Percentiles rank a stretch among this genome's conserved stretches.
phyloP scores from a whole-genome alignment of 495 filamentous ascomycete species.

The Xylaria grammica region DNA sequence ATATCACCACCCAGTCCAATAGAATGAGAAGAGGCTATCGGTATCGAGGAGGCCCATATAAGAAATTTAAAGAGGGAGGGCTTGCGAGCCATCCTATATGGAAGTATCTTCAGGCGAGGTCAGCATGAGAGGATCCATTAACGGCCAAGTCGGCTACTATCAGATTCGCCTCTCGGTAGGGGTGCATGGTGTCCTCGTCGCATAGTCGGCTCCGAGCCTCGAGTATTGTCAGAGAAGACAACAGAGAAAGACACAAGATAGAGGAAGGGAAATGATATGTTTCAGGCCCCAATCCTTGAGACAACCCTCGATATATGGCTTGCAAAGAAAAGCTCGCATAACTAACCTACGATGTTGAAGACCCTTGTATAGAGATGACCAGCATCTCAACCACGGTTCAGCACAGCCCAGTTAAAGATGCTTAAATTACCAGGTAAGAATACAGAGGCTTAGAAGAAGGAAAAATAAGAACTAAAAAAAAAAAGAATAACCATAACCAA shows the following conservation, averaged over 20 bases:
- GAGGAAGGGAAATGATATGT: conserved; percentile 16
- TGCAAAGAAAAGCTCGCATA: conserved; percentile 10
- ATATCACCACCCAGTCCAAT: conserved; percentile 50
- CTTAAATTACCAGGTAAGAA: conserved; percentile 26
- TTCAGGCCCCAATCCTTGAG: conserved; percentile 22
- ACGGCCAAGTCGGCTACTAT: conserved; percentile 25
- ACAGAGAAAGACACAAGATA: conserved; percentile 13
- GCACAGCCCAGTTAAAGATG: conserved; percentile 30
- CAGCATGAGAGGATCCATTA: conserved; percentile 27
- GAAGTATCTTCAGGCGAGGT: conserved; percentile 44
- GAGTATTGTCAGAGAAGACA: conserved; percentile 6
- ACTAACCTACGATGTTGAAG: conserved; percentile 44
- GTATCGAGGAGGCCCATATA: conserved; percentile 42
- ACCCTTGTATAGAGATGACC: conserved; percentile 43
- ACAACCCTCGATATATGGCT: conserved; percentile 32
- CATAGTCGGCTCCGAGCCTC: conserved; percentile 13
- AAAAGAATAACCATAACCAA: conserved; percentile 29
- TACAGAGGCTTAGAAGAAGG: conserved; percentile 32
- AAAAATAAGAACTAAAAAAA: conserved; percentile 24
- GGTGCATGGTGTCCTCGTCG: conserved; percentile 26
- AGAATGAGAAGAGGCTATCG: conserved; percentile 31
- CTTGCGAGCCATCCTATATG: conserved; percentile 51
- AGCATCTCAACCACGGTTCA: conserved; percentile 45
- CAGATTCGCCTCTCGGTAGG: conserved; percentile 25
- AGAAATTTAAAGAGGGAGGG: conserved; percentile 38